A percentile compares a stretch with the other conserved stretches of the same genome.
Evolutionary conservation across 768 basidiomycete species (phyloP).

Genomic region (Boletus tylopilopsis): DNA sequence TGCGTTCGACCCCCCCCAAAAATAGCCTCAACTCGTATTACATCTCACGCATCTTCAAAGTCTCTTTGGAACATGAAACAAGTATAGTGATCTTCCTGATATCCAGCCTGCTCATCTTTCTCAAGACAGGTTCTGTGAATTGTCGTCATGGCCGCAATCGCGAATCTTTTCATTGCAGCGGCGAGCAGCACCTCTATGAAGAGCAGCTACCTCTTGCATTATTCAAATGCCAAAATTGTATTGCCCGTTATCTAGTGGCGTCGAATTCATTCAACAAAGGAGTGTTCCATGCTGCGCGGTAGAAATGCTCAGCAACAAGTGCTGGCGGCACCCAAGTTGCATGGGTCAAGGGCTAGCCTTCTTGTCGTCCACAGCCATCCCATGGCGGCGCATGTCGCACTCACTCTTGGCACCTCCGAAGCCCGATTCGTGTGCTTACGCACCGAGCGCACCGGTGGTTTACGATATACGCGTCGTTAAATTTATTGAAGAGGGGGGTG

Average conservation of each 20-base stretch:
- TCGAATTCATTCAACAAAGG: conserved; percentile 17
- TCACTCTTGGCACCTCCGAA: conserved; percentile 12
- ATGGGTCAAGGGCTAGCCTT: conserved; percentile 27
- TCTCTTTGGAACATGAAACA: conserved; percentile 19
- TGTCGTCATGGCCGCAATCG: conserved; percentile 22
- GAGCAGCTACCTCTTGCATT: conserved; percentile 5
- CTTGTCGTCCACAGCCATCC: conserved; percentile 14
- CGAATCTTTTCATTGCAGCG: conserved; percentile 11
- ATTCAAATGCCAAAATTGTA: conserved; percentile 22
- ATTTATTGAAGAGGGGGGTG: conserved; percentile 8
- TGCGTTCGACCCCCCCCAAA: conserved; percentile 20
- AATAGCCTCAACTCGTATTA: conserved; percentile 9
- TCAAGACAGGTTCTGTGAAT: conserved; percentile 20
- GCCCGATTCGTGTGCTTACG: conserved; percentile 17
- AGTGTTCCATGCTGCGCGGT: conserved; percentile 21
- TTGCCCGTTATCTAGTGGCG: conserved; percentile 27
- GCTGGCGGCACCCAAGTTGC: conserved; percentile 10
- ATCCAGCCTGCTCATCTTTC: conserved; percentile 4
- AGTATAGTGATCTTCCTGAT: conserved; percentile 16
- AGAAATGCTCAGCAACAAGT: conserved; percentile 2
- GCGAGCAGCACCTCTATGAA: neutral
- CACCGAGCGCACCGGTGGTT: conserved; percentile 17
- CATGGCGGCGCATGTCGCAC: neutral
- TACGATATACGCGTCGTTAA: conserved; percentile 15
- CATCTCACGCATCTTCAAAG: conserved; percentile 23